phyloP scores from a whole-genome alignment of 176 grass and related monocot species.

The Oryza longistaminata region DNA sequence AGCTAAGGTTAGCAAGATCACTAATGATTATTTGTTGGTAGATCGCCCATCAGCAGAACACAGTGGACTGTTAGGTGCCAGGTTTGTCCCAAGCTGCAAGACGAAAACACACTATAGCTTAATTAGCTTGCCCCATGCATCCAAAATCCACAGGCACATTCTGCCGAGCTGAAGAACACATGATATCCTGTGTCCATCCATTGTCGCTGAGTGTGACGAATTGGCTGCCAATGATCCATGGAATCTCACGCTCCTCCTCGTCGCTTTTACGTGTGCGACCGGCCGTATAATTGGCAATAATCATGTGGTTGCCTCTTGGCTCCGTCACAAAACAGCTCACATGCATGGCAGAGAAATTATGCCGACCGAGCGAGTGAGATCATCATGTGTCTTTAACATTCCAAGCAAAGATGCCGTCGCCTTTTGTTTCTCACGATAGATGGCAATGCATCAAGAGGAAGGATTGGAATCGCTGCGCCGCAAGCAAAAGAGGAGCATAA shows the following conservation, averaged over 20 bases:
- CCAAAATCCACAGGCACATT: not conserved
- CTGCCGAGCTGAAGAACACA: not conserved
- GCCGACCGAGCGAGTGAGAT: not conserved
- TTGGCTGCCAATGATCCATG: slow-evolving; percentile 32
- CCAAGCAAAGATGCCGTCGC: not conserved
- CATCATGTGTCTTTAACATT: slow-evolving; percentile 22
- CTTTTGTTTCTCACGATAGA: not conserved
- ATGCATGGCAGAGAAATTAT: slow-evolving; percentile 9
- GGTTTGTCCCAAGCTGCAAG: not conserved
- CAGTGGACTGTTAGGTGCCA: slow-evolving; percentile 1
- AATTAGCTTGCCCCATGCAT: slow-evolving; percentile 3
- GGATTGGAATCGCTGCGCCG: not conserved
- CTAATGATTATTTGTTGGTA: not conserved
- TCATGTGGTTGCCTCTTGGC: not conserved
- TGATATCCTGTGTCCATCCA: not conserved
- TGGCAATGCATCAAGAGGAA: not conserved
- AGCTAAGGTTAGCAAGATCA: not conserved
- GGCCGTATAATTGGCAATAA: not conserved
- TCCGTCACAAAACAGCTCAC: not conserved
- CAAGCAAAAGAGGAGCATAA: not conserved
- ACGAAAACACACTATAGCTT: slow-evolving; percentile 1
- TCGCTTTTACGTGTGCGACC: slow-evolving; percentile 3
- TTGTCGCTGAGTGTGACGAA: not conserved
- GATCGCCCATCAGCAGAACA: not conserved
- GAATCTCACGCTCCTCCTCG: slow-evolving; percentile 25